Conservation (phyloP, 768 basidiomycete species). For the Hypsizygus marmoreus region DNA sequence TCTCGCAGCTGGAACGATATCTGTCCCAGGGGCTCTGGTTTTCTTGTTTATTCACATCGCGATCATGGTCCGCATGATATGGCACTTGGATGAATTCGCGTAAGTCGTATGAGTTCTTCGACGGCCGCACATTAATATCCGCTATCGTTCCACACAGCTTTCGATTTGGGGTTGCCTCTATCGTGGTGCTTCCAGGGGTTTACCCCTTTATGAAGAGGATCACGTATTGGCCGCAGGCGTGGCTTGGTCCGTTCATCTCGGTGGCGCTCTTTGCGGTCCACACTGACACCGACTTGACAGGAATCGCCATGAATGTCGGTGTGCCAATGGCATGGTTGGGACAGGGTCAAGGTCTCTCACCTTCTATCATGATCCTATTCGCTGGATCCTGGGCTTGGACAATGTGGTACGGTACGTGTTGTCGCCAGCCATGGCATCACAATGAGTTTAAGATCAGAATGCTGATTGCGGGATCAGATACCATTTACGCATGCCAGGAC, state of each 20-base stretch:
- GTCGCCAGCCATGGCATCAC: not conserved
- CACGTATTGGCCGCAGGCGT: constrained; percentile 45
- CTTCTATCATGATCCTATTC: constrained; percentile 14
- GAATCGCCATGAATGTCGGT: constrained; percentile 35
- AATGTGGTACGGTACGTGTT: constrained; percentile 21
- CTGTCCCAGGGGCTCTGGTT: constrained; percentile 28
- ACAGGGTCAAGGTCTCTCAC: constrained; percentile 12
- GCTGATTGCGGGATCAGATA: constrained; percentile 30
- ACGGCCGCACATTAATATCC: not conserved
- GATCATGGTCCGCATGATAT: constrained; percentile 17
- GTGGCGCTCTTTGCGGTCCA: not conserved
- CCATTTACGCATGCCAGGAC: constrained; percentile 65
- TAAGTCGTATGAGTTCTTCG: constrained; percentile 7
- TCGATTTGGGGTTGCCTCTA: constrained; percentile 16
- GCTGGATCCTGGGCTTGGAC: constrained; percentile 23
- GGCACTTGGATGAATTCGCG: constrained; percentile 18
- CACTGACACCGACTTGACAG: constrained; percentile 4
- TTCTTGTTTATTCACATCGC: constrained; percentile 23
- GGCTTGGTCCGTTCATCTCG: constrained; percentile 30
- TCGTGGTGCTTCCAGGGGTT: constrained; percentile 22
- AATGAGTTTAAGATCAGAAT: not conserved
- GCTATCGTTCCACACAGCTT: not conserved
- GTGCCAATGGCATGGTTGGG: constrained; percentile 33
- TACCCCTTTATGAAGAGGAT: constrained; percentile 44
- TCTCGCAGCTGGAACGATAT: constrained; percentile 31